Evolutionary conservation across 2,329 filamentous ascomycete species (phyloP).

Genomic region (Westerdykella sp.): DNA sequence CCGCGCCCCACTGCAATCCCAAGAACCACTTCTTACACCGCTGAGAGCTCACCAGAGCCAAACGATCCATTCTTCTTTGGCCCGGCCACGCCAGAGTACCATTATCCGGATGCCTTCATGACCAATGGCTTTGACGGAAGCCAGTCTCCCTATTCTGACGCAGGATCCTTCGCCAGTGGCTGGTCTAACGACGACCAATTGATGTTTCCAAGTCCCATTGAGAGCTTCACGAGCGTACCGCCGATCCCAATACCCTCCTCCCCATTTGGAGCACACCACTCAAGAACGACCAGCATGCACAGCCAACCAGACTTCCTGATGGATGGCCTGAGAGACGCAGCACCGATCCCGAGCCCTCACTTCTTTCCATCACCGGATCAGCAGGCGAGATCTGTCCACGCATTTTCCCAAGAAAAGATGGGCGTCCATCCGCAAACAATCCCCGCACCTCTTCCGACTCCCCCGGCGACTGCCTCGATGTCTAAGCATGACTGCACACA

Average conservation of each 20-base stretch:
- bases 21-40: conserved; percentile 22
- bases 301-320: conserved; percentile 31
- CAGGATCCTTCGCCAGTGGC: conserved; percentile 18
- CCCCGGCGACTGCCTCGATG: conserved; percentile 16
- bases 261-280: conserved; percentile 17
- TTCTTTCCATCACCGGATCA: conserved; percentile 22
- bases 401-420: conserved; percentile 20
- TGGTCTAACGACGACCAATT: conserved; percentile 32
- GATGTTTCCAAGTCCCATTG: conserved; percentile 22
- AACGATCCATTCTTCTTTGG: conserved; percentile 31
- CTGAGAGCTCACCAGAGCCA: conserved; percentile 34
- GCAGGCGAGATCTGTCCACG: conserved; percentile 11
- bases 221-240: conserved; percentile 23
- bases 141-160: conserved; percentile 32
- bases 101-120: conserved; percentile 31
- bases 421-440: conserved; percentile 19
- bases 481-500: conserved; percentile 32
- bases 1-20: conserved; percentile 28
- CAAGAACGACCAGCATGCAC: conserved; percentile 23
- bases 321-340: conserved; percentile 17
- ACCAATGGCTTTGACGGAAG: conserved; percentile 23
- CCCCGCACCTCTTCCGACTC: conserved; percentile 25
- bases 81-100: conserved; percentile 31
- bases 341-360: conserved; percentile 19
- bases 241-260: conserved; percentile 12